Evolutionary conservation across 1,284 basidiomycete genomes (phyloP).

Genomic region (Marasmius fiardii): DNA sequence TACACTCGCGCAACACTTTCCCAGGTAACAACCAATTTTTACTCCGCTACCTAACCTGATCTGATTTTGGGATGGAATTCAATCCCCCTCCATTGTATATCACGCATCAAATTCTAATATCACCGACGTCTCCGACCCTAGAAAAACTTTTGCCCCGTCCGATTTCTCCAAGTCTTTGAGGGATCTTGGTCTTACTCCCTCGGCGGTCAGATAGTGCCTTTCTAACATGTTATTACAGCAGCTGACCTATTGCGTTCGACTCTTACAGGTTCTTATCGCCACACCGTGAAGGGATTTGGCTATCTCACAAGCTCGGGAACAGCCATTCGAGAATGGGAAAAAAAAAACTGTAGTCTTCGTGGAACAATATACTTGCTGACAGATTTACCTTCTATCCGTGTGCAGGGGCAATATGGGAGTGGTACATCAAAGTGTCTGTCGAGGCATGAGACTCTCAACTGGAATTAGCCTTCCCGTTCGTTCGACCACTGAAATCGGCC

Average conservation of each 20-base stretch:
- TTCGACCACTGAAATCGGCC: too few species aligned
- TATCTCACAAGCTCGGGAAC: too few species aligned
- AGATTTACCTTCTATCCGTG: too few species aligned
- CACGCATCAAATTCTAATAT: conserved; percentile 4
- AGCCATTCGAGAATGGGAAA: too few species aligned
- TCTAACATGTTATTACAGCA: neutral
- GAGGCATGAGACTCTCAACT: too few species aligned
- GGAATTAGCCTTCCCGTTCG: too few species aligned
- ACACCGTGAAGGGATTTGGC: conserved; percentile 28
- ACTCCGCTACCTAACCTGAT: neutral
- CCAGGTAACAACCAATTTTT: conserved; percentile 51
- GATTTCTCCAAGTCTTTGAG: conserved; percentile 70
- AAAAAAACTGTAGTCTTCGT: too few species aligned
- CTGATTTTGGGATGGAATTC: conserved; percentile 1
- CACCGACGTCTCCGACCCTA: conserved; percentile 22
- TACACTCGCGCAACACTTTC: conserved; percentile 76
- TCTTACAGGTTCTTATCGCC: conserved; percentile 50
- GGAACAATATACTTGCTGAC: too few species aligned
- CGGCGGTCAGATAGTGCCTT: conserved; percentile 50
- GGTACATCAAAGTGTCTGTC: too few species aligned
- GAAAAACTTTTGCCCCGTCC: conserved; percentile 62
- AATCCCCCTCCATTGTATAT: neutral
- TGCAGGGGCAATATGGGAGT: too few species aligned
- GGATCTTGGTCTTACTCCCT: conserved; percentile 76
- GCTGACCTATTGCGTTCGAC: conserved; percentile 3